Base-by-base conservation (phyloP, 768 basidiomycete genomes). In the Tubosaeta sp. region DNA sequence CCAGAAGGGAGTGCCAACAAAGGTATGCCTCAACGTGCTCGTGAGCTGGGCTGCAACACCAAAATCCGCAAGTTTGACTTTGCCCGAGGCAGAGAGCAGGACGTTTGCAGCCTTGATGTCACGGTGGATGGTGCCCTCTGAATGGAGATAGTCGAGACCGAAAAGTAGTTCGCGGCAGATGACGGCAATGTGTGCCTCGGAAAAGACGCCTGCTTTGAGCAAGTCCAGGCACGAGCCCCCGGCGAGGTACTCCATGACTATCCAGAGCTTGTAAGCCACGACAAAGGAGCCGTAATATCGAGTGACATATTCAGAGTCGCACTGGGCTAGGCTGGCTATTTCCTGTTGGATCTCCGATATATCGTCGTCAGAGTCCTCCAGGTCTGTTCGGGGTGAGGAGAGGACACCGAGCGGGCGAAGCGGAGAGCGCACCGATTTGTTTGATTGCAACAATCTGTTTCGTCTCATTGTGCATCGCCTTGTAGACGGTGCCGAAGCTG, bases 91-190 rank as follows among this genome's bases (percentile, higher is more conserved):
- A 4, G 91, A 92, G 24, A 98, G 80, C 6, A 97, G 77, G 48
- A 99, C 80, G 61, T 99, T 99, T 36, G 95, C 95, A 2, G 95
- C 96, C 67, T 99, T 99, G 78, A 99, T 97, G 63, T 99, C 96
- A 41, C 96, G 86, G 69, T 99, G 96, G 52, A 99, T 98, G 54
- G 94, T 98, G 47, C 90, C 86, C 66, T 97, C 91, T 16, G 80
- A 80, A 63, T 98, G 96, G n/a, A 98, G 83, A 67, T 99, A 99
- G 52, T 94, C 91, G 25, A 99, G 82, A 21, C 96, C 96, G 24
- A 88, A 73, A 22, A 99, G 78, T 1, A 98, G 83, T 66, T 99
- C 95, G 45, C 91, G 88, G 62, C 91, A 93, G 55, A 97, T 81
- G 58, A 96, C 86, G 7, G 96, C 94, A 57, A 98, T 98, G 63